phyloP scores from a whole-genome alignment of 2,329 filamentous ascomycete genomes.

The Venturia effusa region DNA sequence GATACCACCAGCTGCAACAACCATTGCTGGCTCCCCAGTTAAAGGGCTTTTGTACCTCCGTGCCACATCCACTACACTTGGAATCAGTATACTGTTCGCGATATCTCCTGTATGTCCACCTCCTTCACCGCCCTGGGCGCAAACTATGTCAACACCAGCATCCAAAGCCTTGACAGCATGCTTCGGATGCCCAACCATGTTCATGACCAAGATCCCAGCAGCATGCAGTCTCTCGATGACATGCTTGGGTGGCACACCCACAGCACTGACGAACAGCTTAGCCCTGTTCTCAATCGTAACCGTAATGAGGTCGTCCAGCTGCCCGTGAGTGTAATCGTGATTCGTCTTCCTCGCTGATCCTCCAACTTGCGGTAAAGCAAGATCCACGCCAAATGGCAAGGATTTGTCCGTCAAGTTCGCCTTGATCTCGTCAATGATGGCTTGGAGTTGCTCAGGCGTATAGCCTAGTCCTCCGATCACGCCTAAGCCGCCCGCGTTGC shows the following conservation, averaged over 20 bases:
- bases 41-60: slow-evolving; percentile 59
- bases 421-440: slow-evolving; percentile 82
- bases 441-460: slow-evolving; percentile 61
- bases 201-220: slow-evolving; percentile 80
- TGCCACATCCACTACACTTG: slow-evolving; percentile 77
- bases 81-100: slow-evolving; percentile 75
- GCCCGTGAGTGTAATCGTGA: slow-evolving; percentile 87
- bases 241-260: slow-evolving; percentile 68
- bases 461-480: slow-evolving; percentile 58
- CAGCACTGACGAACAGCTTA: slow-evolving; percentile 73
- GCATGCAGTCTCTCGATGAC: slow-evolving; percentile 69
- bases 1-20: slow-evolving; percentile 83
- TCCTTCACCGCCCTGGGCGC: slow-evolving; percentile 85
- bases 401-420: slow-evolving; percentile 52
- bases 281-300: slow-evolving; percentile 80
- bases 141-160: slow-evolving; percentile 80
- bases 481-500: slow-evolving; percentile 73
- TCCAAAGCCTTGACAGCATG: slow-evolving; percentile 84
- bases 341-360: slow-evolving; percentile 79
- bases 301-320: slow-evolving; percentile 77
- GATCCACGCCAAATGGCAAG: slow-evolving; percentile 82
- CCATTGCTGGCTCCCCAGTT: slow-evolving; percentile 59
- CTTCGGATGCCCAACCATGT: slow-evolving; percentile 90
- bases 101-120: slow-evolving; percentile 89
- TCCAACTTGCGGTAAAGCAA: slow-evolving; percentile 83